Percentiles rank a stretch among this genome's conserved stretches.
Conservation (phyloP, 73 alveolate genomes). For the Paramecium biaurelia region DNA sequence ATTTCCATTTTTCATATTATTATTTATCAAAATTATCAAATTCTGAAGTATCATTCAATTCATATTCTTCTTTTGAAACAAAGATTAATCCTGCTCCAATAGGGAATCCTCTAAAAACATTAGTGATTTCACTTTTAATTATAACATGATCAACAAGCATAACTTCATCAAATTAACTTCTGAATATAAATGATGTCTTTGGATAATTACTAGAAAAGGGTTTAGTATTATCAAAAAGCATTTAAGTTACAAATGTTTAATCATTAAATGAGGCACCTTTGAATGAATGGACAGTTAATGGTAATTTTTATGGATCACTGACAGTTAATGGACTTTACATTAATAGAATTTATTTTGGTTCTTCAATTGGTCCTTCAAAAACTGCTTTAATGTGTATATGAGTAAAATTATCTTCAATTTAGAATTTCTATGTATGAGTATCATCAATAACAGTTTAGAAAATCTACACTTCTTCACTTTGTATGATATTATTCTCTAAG, state of each 20-base stretch:
- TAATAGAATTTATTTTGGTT: background rate
- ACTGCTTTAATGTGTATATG: background rate
- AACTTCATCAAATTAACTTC: conserved; percentile 59
- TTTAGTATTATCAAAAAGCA: conserved; percentile 57
- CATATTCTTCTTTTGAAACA: conserved; percentile 55
- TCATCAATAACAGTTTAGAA: background rate
- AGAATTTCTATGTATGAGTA: background rate
- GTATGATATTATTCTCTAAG: background rate
- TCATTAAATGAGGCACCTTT: conserved; percentile 72
- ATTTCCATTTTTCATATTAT: conserved; percentile 67
- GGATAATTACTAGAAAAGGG: conserved; percentile 73
- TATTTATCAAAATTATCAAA: conserved; percentile 60
- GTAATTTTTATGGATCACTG: conserved; percentile 28
- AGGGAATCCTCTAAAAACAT: conserved; percentile 73
- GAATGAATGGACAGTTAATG: conserved; percentile 63
- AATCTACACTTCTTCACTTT: conserved; percentile 28
- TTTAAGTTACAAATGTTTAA: conserved; percentile 56
- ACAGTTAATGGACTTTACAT: background rate
- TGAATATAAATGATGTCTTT: conserved; percentile 63
- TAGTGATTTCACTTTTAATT: conserved; percentile 57
- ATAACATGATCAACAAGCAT: conserved; percentile 61
- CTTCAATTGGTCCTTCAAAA: background rate
- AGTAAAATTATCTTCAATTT: background rate
- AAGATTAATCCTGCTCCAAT: conserved; percentile 75
- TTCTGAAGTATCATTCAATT: conserved; percentile 57